Conservation (phyloP, 306 rosid genomes). For the Mimosa pudica region DNA sequence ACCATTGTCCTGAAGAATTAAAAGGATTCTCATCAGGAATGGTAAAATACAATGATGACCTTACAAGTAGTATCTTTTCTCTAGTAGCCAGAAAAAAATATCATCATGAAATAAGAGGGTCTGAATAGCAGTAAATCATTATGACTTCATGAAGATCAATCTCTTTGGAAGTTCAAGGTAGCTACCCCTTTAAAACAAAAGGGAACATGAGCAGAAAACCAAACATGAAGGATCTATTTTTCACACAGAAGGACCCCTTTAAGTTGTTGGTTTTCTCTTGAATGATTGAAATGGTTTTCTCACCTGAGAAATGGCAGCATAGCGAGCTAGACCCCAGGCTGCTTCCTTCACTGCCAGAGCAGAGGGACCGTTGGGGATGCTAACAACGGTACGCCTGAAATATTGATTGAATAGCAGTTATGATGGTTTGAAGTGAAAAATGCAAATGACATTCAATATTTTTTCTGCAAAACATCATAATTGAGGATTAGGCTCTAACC, state of each 20-base stretch:
- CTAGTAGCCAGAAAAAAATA: neutral
- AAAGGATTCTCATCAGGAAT: constrained; percentile 11
- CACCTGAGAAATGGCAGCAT: constrained; percentile 91
- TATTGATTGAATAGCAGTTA: constrained; percentile 14
- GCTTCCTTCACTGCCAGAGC: constrained; percentile 91
- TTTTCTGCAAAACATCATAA: neutral
- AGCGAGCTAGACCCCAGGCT: constrained; percentile 96
- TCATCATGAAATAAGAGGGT: constrained; percentile 1
- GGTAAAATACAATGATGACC: neutral
- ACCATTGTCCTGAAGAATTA: constrained; percentile 60
- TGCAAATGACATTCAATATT: neutral
- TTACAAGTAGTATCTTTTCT: neutral
- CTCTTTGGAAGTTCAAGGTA: neutral
- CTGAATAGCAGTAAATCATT: neutral
- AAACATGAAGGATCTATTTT: neutral
- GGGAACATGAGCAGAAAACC: neutral
- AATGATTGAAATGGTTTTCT: constrained; percentile 25
- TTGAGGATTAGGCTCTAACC: constrained; percentile 54
- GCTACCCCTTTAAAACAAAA: neutral
- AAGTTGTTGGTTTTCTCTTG: neutral
- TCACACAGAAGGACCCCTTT: neutral
- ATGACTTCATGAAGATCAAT: neutral
- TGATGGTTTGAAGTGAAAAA: constrained; percentile 11
- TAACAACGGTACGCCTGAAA: constrained; percentile 81
- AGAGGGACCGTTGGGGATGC: constrained; percentile 98